A percentile compares a stretch with the other conserved stretches of the same genome.
Conservation (phyloP, 2,329 filamentous ascomycete species). For the Didymella exigua region DNA sequence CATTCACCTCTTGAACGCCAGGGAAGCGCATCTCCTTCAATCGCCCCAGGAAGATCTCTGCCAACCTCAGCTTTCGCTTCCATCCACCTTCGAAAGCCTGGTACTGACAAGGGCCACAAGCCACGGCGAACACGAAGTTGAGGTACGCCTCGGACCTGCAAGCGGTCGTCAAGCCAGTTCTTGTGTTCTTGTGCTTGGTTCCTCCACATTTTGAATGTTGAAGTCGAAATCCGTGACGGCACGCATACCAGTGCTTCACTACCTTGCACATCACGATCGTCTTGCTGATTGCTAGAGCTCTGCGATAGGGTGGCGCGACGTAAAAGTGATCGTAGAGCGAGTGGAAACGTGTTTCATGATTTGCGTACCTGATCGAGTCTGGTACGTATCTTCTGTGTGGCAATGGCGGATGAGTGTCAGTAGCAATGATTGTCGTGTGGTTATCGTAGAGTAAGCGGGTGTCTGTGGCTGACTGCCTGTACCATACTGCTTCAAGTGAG, state of each 20-base stretch:
- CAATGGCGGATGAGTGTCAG: neutral
- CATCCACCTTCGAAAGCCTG: slow-evolving; percentile 24
- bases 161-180: slow-evolving; percentile 22
- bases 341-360: neutral
- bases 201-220: slow-evolving; percentile 44
- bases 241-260: slow-evolving; percentile 39
- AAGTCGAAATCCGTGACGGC: slow-evolving; percentile 37
- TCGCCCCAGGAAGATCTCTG: slow-evolving; percentile 15
- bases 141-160: slow-evolving; percentile 38
- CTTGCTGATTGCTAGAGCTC: neutral
- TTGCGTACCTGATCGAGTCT: neutral
- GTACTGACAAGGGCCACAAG: slow-evolving; percentile 34
- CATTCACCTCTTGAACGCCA: slow-evolving; percentile 10
- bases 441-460: neutral
- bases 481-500: neutral
- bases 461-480: neutral
- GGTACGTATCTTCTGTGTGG: neutral
- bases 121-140: slow-evolving; percentile 16
- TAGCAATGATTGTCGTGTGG: neutral
- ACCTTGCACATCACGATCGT: slow-evolving; percentile 46
- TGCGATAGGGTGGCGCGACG: too few species aligned
- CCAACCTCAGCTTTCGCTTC: slow-evolving; percentile 22
- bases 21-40: slow-evolving; percentile 6
- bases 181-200: slow-evolving; percentile 32
- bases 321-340: neutral